Conservation (phyloP, 148 eudicot genomes). For the Hydrangea macrophylla region DNA sequence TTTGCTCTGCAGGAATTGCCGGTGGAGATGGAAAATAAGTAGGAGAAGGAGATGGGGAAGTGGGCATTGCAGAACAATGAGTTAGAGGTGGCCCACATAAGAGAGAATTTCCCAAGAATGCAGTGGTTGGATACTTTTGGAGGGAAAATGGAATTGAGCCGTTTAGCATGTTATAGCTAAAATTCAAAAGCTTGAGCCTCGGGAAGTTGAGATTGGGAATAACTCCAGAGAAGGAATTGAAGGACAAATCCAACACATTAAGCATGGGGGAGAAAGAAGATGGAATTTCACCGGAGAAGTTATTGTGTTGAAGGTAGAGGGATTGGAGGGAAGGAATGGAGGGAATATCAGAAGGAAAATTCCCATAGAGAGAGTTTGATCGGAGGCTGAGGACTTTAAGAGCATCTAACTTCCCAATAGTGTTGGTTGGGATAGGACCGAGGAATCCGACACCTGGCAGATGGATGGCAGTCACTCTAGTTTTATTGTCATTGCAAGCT, state of each 20-base stretch:
- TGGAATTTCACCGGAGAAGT: slow-evolving; percentile 67
- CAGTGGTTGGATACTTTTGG: slow-evolving; percentile 54
- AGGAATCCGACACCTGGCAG: slow-evolving; percentile 80
- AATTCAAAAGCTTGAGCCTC: slow-evolving; percentile 49
- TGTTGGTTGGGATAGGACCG: slow-evolving; percentile 63
- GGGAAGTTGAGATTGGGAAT: slow-evolving; percentile 53
- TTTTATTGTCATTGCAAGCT: slow-evolving; percentile 50
- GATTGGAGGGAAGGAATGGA: slow-evolving; percentile 65
- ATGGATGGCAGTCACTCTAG: slow-evolving; percentile 57
- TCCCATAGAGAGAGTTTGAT: slow-evolving; percentile 66
- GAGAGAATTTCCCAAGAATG: slow-evolving; percentile 69
- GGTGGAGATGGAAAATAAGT: slow-evolving; percentile 27
- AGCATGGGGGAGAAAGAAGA: slow-evolving; percentile 48
- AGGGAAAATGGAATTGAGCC: slow-evolving; percentile 68
- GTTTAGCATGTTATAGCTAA: slow-evolving; percentile 66
- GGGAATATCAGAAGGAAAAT: slow-evolving; percentile 60
- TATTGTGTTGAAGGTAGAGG: slow-evolving; percentile 72
- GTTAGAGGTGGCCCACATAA: slow-evolving; percentile 79
- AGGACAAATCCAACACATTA: slow-evolving; percentile 58
- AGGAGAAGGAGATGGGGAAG: slow-evolving; percentile 47
- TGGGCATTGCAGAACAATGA: slow-evolving; percentile 42
- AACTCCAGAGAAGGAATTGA: slow-evolving; percentile 58
- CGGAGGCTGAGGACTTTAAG: slow-evolving; percentile 69
- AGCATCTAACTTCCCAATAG: slow-evolving; percentile 72
- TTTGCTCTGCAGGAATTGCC: slow-evolving; percentile 15